Evolutionary conservation across 1,284 basidiomycete genomes (phyloP), one percentile per base, ranked within the genome.

Genomic region (Moesziomyces sp.): DNA sequence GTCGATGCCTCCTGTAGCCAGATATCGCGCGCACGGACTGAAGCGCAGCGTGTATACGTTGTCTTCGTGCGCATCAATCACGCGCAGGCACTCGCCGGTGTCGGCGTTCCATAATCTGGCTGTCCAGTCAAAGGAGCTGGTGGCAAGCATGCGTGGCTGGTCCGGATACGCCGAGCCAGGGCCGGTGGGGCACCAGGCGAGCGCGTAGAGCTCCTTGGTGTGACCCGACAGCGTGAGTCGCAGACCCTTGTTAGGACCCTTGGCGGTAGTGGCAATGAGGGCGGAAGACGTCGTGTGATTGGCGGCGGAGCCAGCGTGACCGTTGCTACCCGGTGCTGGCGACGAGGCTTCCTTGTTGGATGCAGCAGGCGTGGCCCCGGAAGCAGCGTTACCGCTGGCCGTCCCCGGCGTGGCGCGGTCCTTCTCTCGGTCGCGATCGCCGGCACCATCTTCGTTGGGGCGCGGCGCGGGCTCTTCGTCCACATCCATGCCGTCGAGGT

Each of bases 81-180:
- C 73, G 1, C 77, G 75, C 10, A 83, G 19, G 49, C 83, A 84
- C 14, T 73, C 75, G 30, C 83, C 83, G 18, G 61, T 76, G 49
- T 83, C 81, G 40, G 67, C 81, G 40, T 84, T 82, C 83, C 83
- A 84, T 0, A 84, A 58, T 16, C 83, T 64, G 8, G 78, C 79
- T 1, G 82, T 84, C 52, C 77, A 66, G 58, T 84, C 83, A 23
- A 82, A 83, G 14, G 78, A 78, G 24, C 79, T 73, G 40, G 83
- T 82, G 7, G 83, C 83, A 7, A 84, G 64, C 67, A 83, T 76
- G n/a, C 79, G 69, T 9, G 82, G 82, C 54, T 76, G 74, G 11
- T 71, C 65, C 21, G 76, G 69, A 18, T 80, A 60, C 4, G 71
- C 46, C 16, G 77, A 76, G 23, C 77, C 75, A 7, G 78, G 76